These are phyloP conservation scores for Cercospora beticola DNA, from an alignment of 2,329 filamentous ascomycete genomes.

Conservation along the genomic window DNA sequence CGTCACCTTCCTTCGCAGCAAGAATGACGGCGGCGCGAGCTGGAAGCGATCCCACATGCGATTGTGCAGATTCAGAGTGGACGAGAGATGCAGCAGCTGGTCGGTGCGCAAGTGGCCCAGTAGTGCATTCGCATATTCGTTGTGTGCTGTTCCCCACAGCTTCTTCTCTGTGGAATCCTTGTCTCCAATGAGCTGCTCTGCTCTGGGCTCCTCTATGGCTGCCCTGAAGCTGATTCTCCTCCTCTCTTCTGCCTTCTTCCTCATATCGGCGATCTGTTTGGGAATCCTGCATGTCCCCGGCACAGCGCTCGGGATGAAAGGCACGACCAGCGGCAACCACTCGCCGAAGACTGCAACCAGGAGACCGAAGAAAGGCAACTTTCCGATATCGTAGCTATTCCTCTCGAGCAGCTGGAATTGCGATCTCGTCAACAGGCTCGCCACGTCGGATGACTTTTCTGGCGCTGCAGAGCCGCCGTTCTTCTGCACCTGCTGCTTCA, in stretches of 20 bases:
- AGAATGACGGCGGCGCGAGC: slow-evolving; percentile 47
- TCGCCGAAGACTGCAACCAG: slow-evolving; percentile 79
- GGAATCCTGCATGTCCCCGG: slow-evolving; percentile 84
- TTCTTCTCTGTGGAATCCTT: slow-evolving; percentile 48
- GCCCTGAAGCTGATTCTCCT: slow-evolving; percentile 52
- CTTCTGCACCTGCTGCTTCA: slow-evolving; percentile 49
- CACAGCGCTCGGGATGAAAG: slow-evolving; percentile 69
- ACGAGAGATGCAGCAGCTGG: slow-evolving; percentile 45
- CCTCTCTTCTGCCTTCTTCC: slow-evolving; percentile 54
- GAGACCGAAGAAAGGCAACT: slow-evolving; percentile 74
- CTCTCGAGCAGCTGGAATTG: slow-evolving; percentile 70
- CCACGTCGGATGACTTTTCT: background rate
- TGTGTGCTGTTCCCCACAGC: slow-evolving; percentile 43
- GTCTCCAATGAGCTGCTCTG: slow-evolving; percentile 48
- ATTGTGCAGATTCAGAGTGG: slow-evolving; percentile 43
- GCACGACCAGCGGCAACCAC: slow-evolving; percentile 76
- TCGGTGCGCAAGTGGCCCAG: slow-evolving; percentile 35
- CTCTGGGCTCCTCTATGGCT: slow-evolving; percentile 70
- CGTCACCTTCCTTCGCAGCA: slow-evolving; percentile 57
- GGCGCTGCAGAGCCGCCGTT: slow-evolving; percentile 10
- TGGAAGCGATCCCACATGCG: slow-evolving; percentile 48
- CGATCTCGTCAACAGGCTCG: slow-evolving; percentile 55
- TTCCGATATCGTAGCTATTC: slow-evolving; percentile 68
- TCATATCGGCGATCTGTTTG: slow-evolving; percentile 63
- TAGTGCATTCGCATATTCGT: slow-evolving; percentile 18